Evolutionary conservation across 2,329 filamentous ascomycete species (phyloP).

Genomic region (Hyphodiscus sp.): DNA sequence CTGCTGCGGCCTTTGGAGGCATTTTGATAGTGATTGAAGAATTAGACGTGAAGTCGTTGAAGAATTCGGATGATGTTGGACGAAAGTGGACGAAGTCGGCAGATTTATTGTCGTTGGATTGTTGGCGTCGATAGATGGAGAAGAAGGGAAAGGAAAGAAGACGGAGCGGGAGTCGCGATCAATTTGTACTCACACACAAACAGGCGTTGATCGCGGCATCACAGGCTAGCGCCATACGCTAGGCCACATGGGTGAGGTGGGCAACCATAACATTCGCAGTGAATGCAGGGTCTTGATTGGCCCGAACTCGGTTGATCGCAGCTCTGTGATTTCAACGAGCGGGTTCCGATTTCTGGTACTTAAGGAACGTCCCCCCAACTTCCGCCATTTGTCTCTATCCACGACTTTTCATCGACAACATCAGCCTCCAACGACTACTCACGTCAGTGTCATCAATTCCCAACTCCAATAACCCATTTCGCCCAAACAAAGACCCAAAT

Average conservation of each 20-base stretch:
- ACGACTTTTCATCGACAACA: slow-evolving; percentile 18
- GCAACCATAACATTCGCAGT: not conserved
- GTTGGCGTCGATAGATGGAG: slow-evolving; percentile 4
- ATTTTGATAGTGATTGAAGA: slow-evolving; percentile 52
- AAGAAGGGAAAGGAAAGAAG: not conserved
- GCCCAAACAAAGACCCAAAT: slow-evolving; percentile 33
- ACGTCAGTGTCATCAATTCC: not conserved
- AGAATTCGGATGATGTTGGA: slow-evolving; percentile 1
- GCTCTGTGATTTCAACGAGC: not conserved
- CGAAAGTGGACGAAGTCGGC: slow-evolving; percentile 25
- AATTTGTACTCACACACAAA: not conserved
- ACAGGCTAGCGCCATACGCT: not conserved
- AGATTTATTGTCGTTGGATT: slow-evolving; percentile 29
- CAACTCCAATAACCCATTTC: not conserved
- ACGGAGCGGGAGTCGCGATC: not conserved
- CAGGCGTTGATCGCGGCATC: not conserved
- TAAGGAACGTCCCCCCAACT: slow-evolving; percentile 8
- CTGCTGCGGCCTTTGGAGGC: slow-evolving; percentile 86
- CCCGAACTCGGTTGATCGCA: not conserved
- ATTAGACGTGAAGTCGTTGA: slow-evolving; percentile 16
- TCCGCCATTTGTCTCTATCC: slow-evolving; percentile 8
- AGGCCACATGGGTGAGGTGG: not conserved
- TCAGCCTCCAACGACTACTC: not conserved
- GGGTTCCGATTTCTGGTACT: slow-evolving; percentile 3
- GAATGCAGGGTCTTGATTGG: not conserved